These are phyloP conservation scores for Leccinum truebloodii DNA, from an alignment of 768 basidiomycete genomes.

Conservation along the genomic window DNA sequence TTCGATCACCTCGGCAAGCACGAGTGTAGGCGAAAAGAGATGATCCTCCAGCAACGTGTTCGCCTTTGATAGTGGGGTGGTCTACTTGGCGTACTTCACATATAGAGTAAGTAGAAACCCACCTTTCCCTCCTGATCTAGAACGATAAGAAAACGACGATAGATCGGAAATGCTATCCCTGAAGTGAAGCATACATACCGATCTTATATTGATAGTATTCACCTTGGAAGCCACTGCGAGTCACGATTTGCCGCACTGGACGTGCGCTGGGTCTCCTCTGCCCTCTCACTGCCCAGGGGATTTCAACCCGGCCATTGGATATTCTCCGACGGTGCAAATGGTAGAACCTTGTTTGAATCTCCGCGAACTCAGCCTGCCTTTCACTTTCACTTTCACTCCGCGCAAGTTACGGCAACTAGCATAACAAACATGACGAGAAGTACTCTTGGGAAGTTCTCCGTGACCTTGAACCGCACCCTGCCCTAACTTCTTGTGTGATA, in stretches of 20 bases:
- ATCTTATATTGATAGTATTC: background rate
- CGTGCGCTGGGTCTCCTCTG: slow-evolving; percentile 46
- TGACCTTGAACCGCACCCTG: background rate
- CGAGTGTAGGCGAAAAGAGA: slow-evolving; percentile 67
- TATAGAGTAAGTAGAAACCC: slow-evolving; percentile 22
- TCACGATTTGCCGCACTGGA: slow-evolving; percentile 54
- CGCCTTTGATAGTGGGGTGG: slow-evolving; percentile 41
- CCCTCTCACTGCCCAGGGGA: slow-evolving; percentile 47
- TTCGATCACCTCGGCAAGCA: slow-evolving; percentile 68
- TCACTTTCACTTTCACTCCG: slow-evolving; percentile 4
- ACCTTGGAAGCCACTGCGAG: slow-evolving; percentile 64
- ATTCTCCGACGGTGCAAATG: background rate
- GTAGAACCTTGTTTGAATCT: slow-evolving; percentile 18
- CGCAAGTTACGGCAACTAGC: slow-evolving; percentile 10
- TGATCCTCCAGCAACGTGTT: slow-evolving; percentile 74
- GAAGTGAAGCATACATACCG: slow-evolving; percentile 4
- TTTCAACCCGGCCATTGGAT: slow-evolving; percentile 19
- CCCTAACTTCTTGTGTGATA: background rate
- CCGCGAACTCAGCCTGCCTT: slow-evolving; percentile 18
- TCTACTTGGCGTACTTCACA: background rate
- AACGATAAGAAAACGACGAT: background rate
- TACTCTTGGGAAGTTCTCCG: background rate
- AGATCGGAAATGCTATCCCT: slow-evolving; percentile 1
- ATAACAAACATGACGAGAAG: background rate
- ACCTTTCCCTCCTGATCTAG: slow-evolving; percentile 59